Evolutionary conservation across 2,329 filamentous ascomycete genomes (phyloP).

Genomic region (Thielaviopsis musarum): DNA sequence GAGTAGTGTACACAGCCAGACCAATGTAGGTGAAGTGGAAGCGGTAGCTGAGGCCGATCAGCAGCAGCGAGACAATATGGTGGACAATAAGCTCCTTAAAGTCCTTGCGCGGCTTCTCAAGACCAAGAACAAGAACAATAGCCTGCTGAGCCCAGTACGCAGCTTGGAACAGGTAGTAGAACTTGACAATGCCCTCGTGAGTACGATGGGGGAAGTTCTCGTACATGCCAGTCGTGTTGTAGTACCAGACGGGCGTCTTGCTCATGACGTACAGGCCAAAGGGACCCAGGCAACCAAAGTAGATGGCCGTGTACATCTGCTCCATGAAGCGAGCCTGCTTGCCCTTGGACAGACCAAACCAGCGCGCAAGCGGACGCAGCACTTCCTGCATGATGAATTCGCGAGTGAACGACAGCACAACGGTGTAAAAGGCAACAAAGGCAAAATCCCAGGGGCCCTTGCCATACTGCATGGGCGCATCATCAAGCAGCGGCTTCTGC

Average conservation of each 20-base stretch:
- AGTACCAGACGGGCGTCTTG: constrained; percentile 85
- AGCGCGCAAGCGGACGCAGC: constrained; percentile 57
- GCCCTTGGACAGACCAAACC: constrained; percentile 51
- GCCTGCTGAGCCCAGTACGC: constrained; percentile 93
- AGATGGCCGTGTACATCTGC: constrained; percentile 83
- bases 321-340: constrained; percentile 93
- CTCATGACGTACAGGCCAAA: constrained; percentile 83
- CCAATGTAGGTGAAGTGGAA: constrained; percentile 97
- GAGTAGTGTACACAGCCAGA: constrained; percentile 81
- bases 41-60: constrained; percentile 77
- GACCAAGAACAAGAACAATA: constrained; percentile 67
- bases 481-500: constrained; percentile 32
- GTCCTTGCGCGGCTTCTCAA: constrained; percentile 90
- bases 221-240: constrained; percentile 83
- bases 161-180: constrained; percentile 88
- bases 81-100: constrained; percentile 86
- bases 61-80: constrained; percentile 70
- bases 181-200: constrained; percentile 71
- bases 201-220: constrained; percentile 70
- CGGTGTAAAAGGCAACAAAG: constrained; percentile 76
- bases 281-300: constrained; percentile 71
- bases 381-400: constrained; percentile 92
- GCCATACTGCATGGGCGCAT: constrained; percentile 52
- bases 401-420: constrained; percentile 82
- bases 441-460: constrained; percentile 78